phyloP scores from a whole-genome alignment of 1,284 basidiomycete genomes.

The Caloboletus firmus region DNA sequence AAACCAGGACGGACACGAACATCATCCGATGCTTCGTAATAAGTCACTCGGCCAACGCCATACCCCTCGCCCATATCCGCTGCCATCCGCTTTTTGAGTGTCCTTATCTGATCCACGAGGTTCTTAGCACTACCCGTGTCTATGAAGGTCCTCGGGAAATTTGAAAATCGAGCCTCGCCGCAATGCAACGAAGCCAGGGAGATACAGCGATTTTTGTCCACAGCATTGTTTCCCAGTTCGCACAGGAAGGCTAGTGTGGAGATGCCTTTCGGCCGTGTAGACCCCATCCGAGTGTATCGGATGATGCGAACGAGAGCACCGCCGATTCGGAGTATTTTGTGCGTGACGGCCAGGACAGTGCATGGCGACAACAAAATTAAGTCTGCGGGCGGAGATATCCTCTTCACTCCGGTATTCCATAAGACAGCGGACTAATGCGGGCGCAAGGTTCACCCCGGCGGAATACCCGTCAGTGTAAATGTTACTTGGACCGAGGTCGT shows the following conservation, averaged over 20 bases:
- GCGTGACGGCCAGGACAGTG: constrained; percentile 22
- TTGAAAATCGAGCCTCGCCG: constrained; percentile 30
- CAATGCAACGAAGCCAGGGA: constrained; percentile 17
- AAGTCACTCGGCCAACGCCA: constrained; percentile 18
- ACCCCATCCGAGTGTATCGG: constrained; percentile 19
- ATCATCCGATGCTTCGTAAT: constrained; percentile 23
- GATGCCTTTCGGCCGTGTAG: constrained; percentile 20
- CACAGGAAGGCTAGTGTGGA: constrained; percentile 8
- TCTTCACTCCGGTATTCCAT: constrained; percentile 16
- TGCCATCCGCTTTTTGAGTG: constrained; percentile 16
- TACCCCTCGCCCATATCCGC: constrained; percentile 30
- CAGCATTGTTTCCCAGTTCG: constrained; percentile 13
- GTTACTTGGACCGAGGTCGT: constrained; percentile 37
- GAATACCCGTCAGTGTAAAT: constrained; percentile 42
- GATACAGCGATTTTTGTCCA: constrained; percentile 21
- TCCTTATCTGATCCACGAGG: constrained; percentile 35
- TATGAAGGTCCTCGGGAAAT: constrained; percentile 27
- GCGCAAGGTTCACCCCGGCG: constrained; percentile 27
- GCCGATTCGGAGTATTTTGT: constrained; percentile 11
- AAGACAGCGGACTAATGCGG: constrained; percentile 32
- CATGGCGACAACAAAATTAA: constrained; percentile 40
- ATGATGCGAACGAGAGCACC: constrained; percentile 8
- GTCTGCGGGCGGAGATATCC: constrained; percentile 24
- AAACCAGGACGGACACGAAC: constrained; percentile 24
- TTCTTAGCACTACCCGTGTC: constrained; percentile 20